Percentiles rank a stretch among this genome's conserved stretches.
phyloP scores from a whole-genome alignment of 106 monocot genomes.

The Dioscorea alata region DNA sequence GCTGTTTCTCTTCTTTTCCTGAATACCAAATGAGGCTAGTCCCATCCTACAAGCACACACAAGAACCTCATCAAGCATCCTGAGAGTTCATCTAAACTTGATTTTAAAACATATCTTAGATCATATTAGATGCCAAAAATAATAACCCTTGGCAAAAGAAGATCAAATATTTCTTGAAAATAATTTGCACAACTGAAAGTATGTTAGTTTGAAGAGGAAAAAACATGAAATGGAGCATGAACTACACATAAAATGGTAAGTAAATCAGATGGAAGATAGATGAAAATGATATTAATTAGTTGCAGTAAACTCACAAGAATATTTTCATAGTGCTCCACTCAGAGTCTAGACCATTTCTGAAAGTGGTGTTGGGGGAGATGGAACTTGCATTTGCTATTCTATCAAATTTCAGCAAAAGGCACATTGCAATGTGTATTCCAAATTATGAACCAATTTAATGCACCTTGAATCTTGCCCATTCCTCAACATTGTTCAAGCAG shows the following conservation, averaged over 20 bases:
- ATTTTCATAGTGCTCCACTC: no score
- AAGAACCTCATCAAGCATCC: neutral
- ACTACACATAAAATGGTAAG: neutral
- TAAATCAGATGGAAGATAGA: no score
- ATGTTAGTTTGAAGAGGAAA: neutral
- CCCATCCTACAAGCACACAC: slow-evolving; percentile 45
- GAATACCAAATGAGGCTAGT: slow-evolving; percentile 55
- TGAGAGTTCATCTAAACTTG: neutral
- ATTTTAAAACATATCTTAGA: neutral
- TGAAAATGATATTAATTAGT: no score
- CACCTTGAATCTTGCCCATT: no score
- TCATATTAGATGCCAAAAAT: neutral
- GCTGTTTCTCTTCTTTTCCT: slow-evolving; percentile 50
- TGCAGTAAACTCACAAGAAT: no score
- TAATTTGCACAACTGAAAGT: neutral
- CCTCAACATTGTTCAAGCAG: no score
- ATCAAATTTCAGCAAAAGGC: no score
- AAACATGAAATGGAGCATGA: neutral
- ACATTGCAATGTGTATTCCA: no score
- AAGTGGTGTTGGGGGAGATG: no score
- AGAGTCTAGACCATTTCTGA: no score
- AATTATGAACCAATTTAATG: no score
- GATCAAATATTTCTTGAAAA: neutral
- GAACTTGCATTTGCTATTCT: no score
- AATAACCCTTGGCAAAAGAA: neutral